Evolutionary conservation across 2,329 filamentous ascomycete genomes (phyloP).

Genomic region (Neurospora sp.): DNA sequence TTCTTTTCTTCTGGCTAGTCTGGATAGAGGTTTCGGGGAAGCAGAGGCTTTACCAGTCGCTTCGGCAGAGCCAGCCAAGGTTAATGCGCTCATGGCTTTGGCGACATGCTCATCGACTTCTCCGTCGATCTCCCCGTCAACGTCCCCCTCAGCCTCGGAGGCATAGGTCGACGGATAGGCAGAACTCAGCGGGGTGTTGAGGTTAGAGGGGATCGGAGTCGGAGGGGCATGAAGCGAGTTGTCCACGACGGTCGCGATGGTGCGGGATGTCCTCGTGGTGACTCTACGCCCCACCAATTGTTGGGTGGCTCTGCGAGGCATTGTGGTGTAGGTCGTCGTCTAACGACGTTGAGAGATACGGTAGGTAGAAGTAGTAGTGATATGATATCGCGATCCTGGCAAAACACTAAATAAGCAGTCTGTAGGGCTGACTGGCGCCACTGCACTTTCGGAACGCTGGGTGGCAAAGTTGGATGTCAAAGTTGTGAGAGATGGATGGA

Average conservation of each 20-base stretch:
- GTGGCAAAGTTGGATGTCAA: background rate
- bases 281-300: conserved; percentile 16
- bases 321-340: background rate
- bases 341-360: background rate
- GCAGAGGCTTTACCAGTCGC: conserved; percentile 13
- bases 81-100: conserved; percentile 32
- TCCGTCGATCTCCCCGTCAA: conserved; percentile 27
- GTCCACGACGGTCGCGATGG: conserved; percentile 11
- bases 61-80: conserved; percentile 26
- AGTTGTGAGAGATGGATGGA: background rate
- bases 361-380: background rate
- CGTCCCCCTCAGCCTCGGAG: conserved; percentile 29
- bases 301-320: background rate
- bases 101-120: conserved; percentile 30
- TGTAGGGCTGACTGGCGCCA: background rate
- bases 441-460: background rate
- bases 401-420: background rate
- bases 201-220: conserved; percentile 23
- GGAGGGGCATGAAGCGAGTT: conserved; percentile 13
- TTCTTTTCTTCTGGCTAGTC: conserved; percentile 16
- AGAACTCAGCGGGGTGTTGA: conserved; percentile 28
- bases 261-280: conserved; percentile 24
- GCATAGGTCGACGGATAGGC: conserved; percentile 27
- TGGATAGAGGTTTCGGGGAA: conserved; percentile 13
- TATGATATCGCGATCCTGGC: background rate